Evolutionary conservation across 139 green algal species (phyloP).

Genomic region (Chloropicon primus): DNA sequence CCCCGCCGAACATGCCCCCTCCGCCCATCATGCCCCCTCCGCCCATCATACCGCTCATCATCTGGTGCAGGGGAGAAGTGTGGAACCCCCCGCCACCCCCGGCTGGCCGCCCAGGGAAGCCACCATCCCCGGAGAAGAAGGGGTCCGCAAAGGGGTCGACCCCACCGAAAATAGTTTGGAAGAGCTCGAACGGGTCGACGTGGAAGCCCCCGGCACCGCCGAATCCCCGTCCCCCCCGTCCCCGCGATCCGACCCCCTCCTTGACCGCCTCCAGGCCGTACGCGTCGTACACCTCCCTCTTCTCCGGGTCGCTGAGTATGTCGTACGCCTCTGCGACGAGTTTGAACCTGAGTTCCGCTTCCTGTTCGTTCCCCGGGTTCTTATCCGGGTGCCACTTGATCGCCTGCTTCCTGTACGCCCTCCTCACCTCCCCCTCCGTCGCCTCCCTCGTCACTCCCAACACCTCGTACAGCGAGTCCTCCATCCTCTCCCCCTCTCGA

Average conservation of each 20-base stretch:
- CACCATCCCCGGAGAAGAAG: not conserved
- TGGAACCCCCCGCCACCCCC: not conserved
- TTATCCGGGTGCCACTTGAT: conserved; percentile 25
- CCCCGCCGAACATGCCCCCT: too few species aligned
- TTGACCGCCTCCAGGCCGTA: conserved; percentile 30
- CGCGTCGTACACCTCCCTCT: conserved; percentile 56
- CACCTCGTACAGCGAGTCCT: not conserved
- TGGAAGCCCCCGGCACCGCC: not conserved
- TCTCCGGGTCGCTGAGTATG: conserved; percentile 58
- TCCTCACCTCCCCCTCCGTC: not conserved
- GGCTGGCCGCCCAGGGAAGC: too few species aligned
- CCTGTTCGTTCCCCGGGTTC: conserved; percentile 7
- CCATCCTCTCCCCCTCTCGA: not conserved
- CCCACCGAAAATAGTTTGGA: not conserved
- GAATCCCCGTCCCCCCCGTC: not conserved
- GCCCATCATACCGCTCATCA: not conserved
- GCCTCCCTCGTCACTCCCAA: not conserved
- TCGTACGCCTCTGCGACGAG: conserved; percentile 62
- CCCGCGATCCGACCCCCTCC: not conserved
- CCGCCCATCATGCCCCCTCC: not conserved
- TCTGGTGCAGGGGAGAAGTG: not conserved
- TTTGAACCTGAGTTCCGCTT: conserved; percentile 21
- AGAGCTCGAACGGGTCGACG: not conserved
- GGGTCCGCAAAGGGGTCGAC: not conserved
- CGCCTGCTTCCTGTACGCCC: conserved; percentile 3